Evolutionary conservation across 2,329 filamentous ascomycete genomes (phyloP), one percentile per base, ranked within the genome.

Genomic region (Scolecobasidium constrictum): DNA sequence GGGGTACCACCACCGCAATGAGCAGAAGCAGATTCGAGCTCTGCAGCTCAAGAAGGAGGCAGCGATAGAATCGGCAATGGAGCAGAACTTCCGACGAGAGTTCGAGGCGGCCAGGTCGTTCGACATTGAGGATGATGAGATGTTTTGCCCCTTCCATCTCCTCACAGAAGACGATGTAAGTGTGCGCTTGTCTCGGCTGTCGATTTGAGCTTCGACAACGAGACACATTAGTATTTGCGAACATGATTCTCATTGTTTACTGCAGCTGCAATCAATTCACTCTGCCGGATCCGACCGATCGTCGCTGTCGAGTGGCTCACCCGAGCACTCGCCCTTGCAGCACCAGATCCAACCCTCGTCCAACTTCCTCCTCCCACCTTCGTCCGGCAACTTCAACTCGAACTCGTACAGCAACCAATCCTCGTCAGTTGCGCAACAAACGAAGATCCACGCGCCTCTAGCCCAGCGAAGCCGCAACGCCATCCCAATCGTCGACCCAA

Each of bases 401-500:
- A 76, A 81, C 42, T 73, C 79, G 23, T 65, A 71, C 53, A 83
- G 76, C 64, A 79, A 83, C 67, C 62, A 62, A 49, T 55, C 61
- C 34, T 59, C 81, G 78, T 55, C 77, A 72, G 26, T n/a, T 31
- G 26, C 26, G 9, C 47, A 64, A 67, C 48, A 78, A 64, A 71
- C 90, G 54, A 95, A 94, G 69, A 72, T 93, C 49, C 86, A 94
- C 66, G 90, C 95, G 70, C 86, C 88, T 47, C 75, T 88, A 48
- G 86, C 88, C 48, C 86, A 88, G 50, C 85, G 92, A 53, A 78
- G 83, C 46, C 86, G 87, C 64, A 96, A 95, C 63, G 86, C 92
- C 57, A 96, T 96, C 52, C 90, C 90, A 46, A 98, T 98, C 61
- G 86, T 96, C 65, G 94, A 98, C 72, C 92, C 92, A 43, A 84